These are phyloP conservation scores for Trypanosoma platydactyli DNA, from an alignment of 208 protist species.

Conservation along the genomic window DNA sequence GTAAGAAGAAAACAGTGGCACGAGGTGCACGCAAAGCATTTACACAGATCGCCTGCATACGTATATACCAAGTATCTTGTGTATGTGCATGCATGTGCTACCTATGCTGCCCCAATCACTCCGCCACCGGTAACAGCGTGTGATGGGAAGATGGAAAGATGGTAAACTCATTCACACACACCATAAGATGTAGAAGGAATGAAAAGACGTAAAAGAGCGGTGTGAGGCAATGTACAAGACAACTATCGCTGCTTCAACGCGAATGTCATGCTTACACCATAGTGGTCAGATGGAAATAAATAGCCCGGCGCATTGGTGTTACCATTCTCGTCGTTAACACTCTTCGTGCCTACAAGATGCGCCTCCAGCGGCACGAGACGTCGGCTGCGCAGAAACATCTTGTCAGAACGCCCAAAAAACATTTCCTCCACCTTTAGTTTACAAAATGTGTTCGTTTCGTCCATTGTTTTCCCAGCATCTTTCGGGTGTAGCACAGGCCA, in stretches of 20 bases:
- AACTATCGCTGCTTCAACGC: conserved; percentile 14
- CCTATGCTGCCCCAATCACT: too few species aligned
- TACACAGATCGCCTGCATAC: too few species aligned
- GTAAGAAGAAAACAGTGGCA: too few species aligned
- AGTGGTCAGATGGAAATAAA: conserved; percentile 91
- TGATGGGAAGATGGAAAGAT: background rate
- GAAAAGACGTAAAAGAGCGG: conserved; percentile 6
- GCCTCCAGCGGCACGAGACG: conserved; percentile 61
- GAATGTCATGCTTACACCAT: conserved; percentile 83
- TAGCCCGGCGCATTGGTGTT: conserved; percentile 77
- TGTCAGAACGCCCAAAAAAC: conserved; percentile 90
- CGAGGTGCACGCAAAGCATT: too few species aligned
- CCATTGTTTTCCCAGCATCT: conserved; percentile 85
- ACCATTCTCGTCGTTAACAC: conserved; percentile 83
- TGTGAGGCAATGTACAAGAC: background rate
- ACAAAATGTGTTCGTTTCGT: conserved; percentile 91
- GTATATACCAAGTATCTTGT: too few species aligned
- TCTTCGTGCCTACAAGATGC: conserved; percentile 79
- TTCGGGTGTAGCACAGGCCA: conserved; percentile 76
- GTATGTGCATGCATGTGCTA: too few species aligned
- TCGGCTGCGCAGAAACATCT: conserved; percentile 74
- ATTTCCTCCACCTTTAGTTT: conserved; percentile 91
- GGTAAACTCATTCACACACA: background rate
- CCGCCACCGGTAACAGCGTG: too few species aligned
- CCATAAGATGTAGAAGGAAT: conserved; percentile 3